These are phyloP conservation scores for Diaporthe australafricana DNA, from an alignment of 2,329 filamentous ascomycete genomes.

Conservation along the genomic window DNA sequence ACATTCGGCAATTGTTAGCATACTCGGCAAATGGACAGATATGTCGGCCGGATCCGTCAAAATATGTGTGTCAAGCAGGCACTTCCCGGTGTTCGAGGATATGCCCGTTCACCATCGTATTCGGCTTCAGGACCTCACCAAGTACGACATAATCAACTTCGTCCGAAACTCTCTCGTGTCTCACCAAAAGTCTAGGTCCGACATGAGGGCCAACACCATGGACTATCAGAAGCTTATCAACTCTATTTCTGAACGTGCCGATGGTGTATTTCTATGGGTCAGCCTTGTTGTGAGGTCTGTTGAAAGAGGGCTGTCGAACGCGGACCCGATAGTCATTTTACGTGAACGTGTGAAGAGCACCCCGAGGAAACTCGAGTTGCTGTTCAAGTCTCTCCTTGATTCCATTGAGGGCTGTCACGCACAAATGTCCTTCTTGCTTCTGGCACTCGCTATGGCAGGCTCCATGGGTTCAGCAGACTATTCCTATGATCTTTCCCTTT, in stretches of 20 bases:
- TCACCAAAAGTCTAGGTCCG: accelerated
- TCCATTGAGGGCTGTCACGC: neutral
- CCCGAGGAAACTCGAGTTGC: neutral
- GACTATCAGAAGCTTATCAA: neutral
- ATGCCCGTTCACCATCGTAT: neutral
- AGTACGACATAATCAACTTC: neutral
- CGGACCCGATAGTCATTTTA: neutral
- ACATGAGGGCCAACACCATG: no score
- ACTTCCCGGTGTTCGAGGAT: neutral
- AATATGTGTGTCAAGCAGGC: neutral
- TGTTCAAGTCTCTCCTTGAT: neutral
- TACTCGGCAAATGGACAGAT: neutral
- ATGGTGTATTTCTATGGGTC: neutral
- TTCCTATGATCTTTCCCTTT: neutral
- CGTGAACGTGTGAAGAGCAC: neutral
- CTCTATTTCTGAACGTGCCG: neutral
- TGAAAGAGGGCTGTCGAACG: neutral
- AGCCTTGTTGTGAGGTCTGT: neutral
- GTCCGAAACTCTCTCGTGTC: neutral
- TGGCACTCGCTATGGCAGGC: neutral
- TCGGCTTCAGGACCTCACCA: neutral
- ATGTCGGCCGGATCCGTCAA: neutral
- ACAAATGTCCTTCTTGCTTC: neutral
- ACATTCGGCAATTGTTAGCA: neutral
- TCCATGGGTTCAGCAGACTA: accelerated